These are phyloP conservation scores for Phellopilus nigrolimitatus DNA, from an alignment of 1,284 basidiomycete genomes.

Conservation along the genomic window DNA sequence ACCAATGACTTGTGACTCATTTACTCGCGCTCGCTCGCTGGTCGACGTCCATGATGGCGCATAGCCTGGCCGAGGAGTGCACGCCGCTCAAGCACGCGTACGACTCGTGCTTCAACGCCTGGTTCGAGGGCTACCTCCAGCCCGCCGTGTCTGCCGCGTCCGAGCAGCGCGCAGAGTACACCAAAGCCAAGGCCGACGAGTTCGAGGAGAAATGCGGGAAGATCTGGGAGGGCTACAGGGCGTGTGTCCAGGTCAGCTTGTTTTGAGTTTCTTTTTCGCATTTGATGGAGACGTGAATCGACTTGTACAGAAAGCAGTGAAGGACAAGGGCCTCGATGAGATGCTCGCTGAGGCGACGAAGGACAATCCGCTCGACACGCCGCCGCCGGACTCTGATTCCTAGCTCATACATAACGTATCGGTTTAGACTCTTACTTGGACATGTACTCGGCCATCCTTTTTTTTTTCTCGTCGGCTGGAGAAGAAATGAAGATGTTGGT, in stretches of 20 bases:
- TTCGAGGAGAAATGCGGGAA: constrained; percentile 81
- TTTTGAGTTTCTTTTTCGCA: not conserved
- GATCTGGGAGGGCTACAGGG: constrained; percentile 74
- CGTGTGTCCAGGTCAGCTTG: constrained; percentile 68
- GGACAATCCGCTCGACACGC: constrained; percentile 72
- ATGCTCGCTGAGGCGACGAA: constrained; percentile 76
- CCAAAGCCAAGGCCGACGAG: constrained; percentile 63
- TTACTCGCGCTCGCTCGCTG: too few relatives aligned
- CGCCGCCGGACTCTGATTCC: constrained; percentile 30
- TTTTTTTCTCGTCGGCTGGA: too few relatives aligned
- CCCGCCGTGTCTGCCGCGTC: constrained; percentile 50
- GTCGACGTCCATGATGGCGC: constrained; percentile 46
- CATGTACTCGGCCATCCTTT: not conserved
- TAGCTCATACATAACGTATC: not conserved
- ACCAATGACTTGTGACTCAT: too few relatives aligned
- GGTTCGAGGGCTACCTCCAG: constrained; percentile 94
- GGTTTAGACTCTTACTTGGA: not conserved
- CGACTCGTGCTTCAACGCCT: constrained; percentile 92
- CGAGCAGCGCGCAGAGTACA: constrained; percentile 43
- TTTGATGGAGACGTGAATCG: constrained; percentile 4
- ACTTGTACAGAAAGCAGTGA: constrained; percentile 67
- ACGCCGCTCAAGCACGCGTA: constrained; percentile 87
- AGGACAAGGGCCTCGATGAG: constrained; percentile 69
- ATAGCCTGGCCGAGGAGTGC: constrained; percentile 74
- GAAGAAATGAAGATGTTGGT: too few relatives aligned